Evolutionary conservation across 1,139 yeast genomes (phyloP).

Genomic region (Nakaseomyces kungkrabaensis): DNA sequence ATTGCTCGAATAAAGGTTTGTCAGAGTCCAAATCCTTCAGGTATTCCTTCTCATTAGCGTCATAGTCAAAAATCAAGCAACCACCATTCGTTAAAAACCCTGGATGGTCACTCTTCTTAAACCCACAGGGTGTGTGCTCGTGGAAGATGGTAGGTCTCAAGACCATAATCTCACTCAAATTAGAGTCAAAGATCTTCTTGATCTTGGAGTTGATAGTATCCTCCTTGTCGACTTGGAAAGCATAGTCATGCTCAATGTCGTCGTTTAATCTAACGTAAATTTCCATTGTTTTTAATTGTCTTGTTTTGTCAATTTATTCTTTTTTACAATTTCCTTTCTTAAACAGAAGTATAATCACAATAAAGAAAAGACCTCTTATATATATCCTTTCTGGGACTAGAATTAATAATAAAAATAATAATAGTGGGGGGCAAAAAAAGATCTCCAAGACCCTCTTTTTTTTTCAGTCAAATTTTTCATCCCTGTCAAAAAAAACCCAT

Average conservation of each 20-base stretch:
- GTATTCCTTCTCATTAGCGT: conserved; percentile 41
- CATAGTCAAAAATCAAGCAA: conserved; percentile 55
- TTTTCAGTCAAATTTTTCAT: neutral
- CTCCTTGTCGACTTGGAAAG: conserved; percentile 59
- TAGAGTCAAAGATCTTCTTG: conserved; percentile 41
- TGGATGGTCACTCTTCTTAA: conserved; percentile 61
- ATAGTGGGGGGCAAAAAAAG: neutral
- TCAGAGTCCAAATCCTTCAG: conserved; percentile 37
- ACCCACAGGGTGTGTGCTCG: conserved; percentile 52
- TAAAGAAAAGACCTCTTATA: neutral
- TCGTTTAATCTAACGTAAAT: conserved; percentile 76
- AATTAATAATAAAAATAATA: too few species aligned
- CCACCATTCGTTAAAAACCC: conserved; percentile 84
- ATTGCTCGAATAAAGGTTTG: conserved; percentile 45
- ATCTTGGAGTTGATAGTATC: conserved; percentile 48
- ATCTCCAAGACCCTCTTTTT: neutral
- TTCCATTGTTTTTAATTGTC: conserved; percentile 36
- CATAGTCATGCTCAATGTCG: conserved; percentile 80
- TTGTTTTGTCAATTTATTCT: too few species aligned
- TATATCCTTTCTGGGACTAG: too few species aligned
- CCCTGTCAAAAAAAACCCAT: neutral
- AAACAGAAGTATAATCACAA: too few species aligned
- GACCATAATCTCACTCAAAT: conserved; percentile 45
- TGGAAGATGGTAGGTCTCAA: conserved; percentile 75
- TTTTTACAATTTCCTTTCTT: too few species aligned